Base-by-base conservation (phyloP, 2,329 filamentous ascomycete species). In the Colletotrichum tofieldiae region DNA sequence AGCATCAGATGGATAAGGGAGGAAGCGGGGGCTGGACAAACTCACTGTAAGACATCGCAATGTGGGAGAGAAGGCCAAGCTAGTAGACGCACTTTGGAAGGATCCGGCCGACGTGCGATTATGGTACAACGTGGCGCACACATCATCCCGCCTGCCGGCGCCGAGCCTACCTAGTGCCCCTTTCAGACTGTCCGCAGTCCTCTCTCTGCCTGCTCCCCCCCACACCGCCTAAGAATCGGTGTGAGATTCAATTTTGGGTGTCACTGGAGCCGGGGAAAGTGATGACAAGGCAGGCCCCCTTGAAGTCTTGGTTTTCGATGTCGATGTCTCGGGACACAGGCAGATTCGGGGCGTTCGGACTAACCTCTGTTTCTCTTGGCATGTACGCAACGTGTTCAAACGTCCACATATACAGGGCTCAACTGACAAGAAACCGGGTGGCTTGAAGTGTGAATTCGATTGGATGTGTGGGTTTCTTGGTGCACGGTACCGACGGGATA, bases 31-130 rank as follows among this genome's bases (percentile, higher is more conserved):
- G 29, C 29, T 23, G 5, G 39, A 35, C 16, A 16, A 11, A 20
- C 29, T 32, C 5, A 23, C 29, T 32, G 29, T 32, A 32, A 3
- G 2, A 32, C 11, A 0, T 12, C 12, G 20, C 12, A 20, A 45
- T 18, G 26, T 7, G 16, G n/a, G 26, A 2, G 29, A 16, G n/a
- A 43, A 55, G 49, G 56, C 43, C 1, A 29, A 54, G 47, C 29
- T 43, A 52, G 12, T 54, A 18, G 20, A 61, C 55, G 65, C 54
- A 49, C 11, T 12, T 45, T 60, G 37, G 54, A 51, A 65, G 59
- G 59, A 69, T 70, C 41, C 32, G 26, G 55, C 67, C 47, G 62
- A 66, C 67, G 29, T 54, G 35, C 37, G 16, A 52, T 12, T 9
- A 32, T 51, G 49, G 37, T 29, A 37, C 62, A 51, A 35, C 47